Percentiles rank a stretch among this genome's conserved stretches.
Evolutionary conservation across 305 asterid species (phyloP).

Genomic region (Plantago coronopus): DNA sequence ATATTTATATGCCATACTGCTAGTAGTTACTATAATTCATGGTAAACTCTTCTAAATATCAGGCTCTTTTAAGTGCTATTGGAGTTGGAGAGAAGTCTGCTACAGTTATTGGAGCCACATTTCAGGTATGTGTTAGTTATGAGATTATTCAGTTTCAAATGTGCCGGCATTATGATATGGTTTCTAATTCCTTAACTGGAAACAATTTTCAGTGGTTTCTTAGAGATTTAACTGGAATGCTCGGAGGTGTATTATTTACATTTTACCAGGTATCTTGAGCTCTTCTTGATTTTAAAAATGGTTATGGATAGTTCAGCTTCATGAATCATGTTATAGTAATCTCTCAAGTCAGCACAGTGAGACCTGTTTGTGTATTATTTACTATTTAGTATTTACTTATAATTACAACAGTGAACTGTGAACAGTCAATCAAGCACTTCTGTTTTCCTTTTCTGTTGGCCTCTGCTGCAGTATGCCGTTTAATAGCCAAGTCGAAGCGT

Average conservation of each 20-base stretch:
- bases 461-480: background rate
- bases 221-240: slow-evolving; percentile 95
- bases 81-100: slow-evolving; percentile 99
- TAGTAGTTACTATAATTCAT: too few relatives aligned
- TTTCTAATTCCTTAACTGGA: slow-evolving; percentile 8
- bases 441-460: slow-evolving; percentile 5
- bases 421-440: background rate
- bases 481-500: background rate
- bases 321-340: background rate
- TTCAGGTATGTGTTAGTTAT: slow-evolving; percentile 46
- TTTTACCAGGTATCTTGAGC: slow-evolving; percentile 66
- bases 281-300: slow-evolving; percentile 8
- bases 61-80: slow-evolving; percentile 96
- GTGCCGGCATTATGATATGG: slow-evolving; percentile 3
- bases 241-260: slow-evolving; percentile 87
- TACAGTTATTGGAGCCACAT: slow-evolving; percentile 92
- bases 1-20: too few relatives aligned
- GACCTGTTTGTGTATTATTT: too few relatives aligned
- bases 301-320: background rate
- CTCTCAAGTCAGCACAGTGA: too few relatives aligned
- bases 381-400: too few relatives aligned
- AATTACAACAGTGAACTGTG: too few relatives aligned
- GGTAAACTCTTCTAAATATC: slow-evolving; percentile 14
- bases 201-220: slow-evolving; percentile 74
- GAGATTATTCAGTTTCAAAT: slow-evolving; percentile 6